Evolutionary conservation across 108 stramenopile genomes (phyloP), one percentile per base, ranked within the genome.

Genomic region (Stephanodiscus minutulus): DNA sequence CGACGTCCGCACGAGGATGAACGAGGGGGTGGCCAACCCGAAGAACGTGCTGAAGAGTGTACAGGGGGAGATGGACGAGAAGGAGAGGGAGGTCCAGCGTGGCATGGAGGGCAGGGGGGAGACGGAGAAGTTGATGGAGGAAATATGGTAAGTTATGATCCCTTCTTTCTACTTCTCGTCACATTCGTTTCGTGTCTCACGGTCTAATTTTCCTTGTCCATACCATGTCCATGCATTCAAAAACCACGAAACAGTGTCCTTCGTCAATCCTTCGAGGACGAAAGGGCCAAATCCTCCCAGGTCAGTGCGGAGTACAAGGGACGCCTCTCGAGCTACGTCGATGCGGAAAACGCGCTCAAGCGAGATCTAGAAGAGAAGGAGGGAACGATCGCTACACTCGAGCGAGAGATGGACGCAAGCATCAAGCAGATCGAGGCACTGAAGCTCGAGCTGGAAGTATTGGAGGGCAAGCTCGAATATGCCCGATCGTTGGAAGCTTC

Each of bases 1-100:
- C 53, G 72, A 68, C 24, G 72, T 73, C 1, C 24, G 79, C 29
- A 47, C 2, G 18, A 72, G 61, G 54, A 80, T 80, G 79, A 73
- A 80, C 64, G 22, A 64, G 8, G 79, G 73, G 63, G 66, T 80
- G 27, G 72, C 67, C 4, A 80, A 80, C 62, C 58, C 73, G 35
- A 67, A 60, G n/a, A 55, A 53, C 9, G 71, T 66, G 3, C 56
- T 80, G 61, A 69, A 68, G 46, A 57, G 28, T 9, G 56, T 80
- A 15, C 62, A 73, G 72, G 72, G 67, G 36, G 63, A 68, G 58
- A 67, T 75, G 74, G 56, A 25, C 24, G 71, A 66, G 47, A 66
- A 56, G 67, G 71, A 79, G 22, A 50, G 43, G 55, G 53, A 54
- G n/a, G 58, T 61, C 22, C 29, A 44, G 36, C 44, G 47, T 57